Evolutionary conservation across 148 eudicot species (phyloP).

Genomic region (Camellia japonica): DNA sequence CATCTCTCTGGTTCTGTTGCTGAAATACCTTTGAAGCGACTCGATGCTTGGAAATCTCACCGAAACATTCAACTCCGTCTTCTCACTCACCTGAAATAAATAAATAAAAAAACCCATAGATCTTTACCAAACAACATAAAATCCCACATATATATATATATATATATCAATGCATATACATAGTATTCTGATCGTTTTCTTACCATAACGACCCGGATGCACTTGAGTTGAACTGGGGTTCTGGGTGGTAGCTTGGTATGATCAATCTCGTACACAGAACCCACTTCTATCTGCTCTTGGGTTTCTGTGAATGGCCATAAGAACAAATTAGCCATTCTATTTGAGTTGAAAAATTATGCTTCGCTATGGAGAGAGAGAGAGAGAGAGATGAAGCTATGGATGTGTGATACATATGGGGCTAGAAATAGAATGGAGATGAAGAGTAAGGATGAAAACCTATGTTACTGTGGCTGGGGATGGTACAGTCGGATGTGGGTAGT

Average conservation of each 20-base stretch:
- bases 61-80: slow-evolving; percentile 45
- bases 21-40: slow-evolving; percentile 51
- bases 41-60: slow-evolving; percentile 65
- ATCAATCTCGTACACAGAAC: slow-evolving; percentile 59
- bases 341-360: background rate
- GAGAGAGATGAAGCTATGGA: too few relatives aligned
- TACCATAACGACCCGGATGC: slow-evolving; percentile 71
- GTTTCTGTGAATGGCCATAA: slow-evolving; percentile 10
- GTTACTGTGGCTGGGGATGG: slow-evolving; percentile 10
- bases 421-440: background rate
- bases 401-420: background rate
- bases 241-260: slow-evolving; percentile 45
- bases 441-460: background rate
- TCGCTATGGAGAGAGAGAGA: background rate
- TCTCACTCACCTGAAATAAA: slow-evolving; percentile 55
- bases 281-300: slow-evolving; percentile 36
- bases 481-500: slow-evolving; percentile 18
- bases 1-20: slow-evolving; percentile 28
- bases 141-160: background rate
- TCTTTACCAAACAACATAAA: too few relatives aligned
- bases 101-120: too few relatives aligned
- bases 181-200: background rate
- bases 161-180: background rate
- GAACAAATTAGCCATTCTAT: background rate
- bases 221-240: slow-evolving; percentile 51